Evolutionary conservation across 2,329 filamentous ascomycete genomes (phyloP).

Genomic region (Calonectria pseudoreteaudii): DNA sequence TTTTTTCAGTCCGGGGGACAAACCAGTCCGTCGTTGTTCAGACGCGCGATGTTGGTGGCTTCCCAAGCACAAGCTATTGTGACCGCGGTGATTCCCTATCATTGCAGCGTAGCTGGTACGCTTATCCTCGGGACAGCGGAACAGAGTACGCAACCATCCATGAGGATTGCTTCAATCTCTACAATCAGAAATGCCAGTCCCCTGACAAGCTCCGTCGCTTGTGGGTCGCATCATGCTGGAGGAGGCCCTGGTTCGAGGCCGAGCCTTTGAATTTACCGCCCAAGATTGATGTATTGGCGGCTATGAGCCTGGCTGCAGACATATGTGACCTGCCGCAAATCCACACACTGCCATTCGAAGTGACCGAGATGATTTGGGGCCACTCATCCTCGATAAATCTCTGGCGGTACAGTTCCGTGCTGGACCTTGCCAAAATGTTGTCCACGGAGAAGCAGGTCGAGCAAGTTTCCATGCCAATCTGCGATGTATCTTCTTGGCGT

Average conservation of each 20-base stretch:
- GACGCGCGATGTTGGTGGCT: constrained; percentile 3
- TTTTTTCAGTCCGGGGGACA: not conserved
- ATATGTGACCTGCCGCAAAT: not conserved
- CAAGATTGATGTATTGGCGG: not conserved
- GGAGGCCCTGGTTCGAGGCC: constrained; percentile 7
- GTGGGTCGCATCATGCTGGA: constrained; percentile 7
- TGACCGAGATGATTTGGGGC: constrained; percentile 9
- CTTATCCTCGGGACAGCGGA: constrained; percentile 3
- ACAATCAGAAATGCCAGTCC: not conserved
- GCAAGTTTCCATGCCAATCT: not conserved
- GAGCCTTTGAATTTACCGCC: constrained; percentile 3
- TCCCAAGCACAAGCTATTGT: constrained; percentile 8
- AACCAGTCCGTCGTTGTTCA: constrained; percentile 3
- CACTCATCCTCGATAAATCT: not conserved
- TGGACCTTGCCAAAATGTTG: not conserved
- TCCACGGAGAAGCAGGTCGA: not conserved
- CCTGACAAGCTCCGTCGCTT: not conserved
- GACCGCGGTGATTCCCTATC: constrained; percentile 8
- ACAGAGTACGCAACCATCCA: constrained; percentile 5
- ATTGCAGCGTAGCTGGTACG: constrained; percentile 6
- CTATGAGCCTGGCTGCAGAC: constrained; percentile 8
- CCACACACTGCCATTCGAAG: not conserved
- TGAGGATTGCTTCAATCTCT: constrained; percentile 5
- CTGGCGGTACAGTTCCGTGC: constrained; percentile 10
- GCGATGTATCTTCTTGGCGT: constrained; percentile 1